phyloP scores from a whole-genome alignment of 768 basidiomycete genomes.

The Auricularia heimuer region DNA sequence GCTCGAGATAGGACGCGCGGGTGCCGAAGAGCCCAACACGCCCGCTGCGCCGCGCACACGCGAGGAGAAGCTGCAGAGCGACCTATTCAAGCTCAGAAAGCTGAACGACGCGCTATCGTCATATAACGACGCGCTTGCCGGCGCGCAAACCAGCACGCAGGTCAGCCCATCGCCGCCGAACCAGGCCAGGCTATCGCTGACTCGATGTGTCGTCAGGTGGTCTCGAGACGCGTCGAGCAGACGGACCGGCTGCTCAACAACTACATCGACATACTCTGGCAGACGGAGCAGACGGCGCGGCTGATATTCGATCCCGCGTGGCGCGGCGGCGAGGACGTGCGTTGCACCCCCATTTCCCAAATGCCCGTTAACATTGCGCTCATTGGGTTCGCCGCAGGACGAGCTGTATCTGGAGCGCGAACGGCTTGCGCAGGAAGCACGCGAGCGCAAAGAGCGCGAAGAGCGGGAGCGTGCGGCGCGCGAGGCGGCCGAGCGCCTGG shows the following conservation, averaged over 20 bases:
- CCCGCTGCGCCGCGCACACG: conserved; percentile 19
- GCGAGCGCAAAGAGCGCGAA: conserved; percentile 17
- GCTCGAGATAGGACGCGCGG: not conserved
- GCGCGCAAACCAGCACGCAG: conserved; percentile 60
- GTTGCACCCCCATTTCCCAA: conserved; percentile 14
- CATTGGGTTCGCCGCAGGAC: conserved; percentile 35
- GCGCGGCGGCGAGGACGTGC: conserved; percentile 63
- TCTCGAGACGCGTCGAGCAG: conserved; percentile 56
- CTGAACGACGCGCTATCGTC: conserved; percentile 59
- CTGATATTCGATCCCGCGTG: conserved; percentile 70
- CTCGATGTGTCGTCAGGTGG: conserved; percentile 31
- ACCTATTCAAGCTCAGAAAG: conserved; percentile 62
- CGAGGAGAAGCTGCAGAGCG: conserved; percentile 68
- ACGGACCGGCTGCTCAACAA: conserved; percentile 67
- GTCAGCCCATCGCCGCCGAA: conserved; percentile 26
- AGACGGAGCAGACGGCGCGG: conserved; percentile 57
- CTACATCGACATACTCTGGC: conserved; percentile 59
- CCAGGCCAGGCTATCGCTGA: too few relatives aligned
- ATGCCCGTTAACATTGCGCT: not conserved
- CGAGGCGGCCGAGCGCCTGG: conserved; percentile 38
- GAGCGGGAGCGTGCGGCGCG: conserved; percentile 41
- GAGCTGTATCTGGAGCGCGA: conserved; percentile 43
- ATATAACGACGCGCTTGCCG: conserved; percentile 58
- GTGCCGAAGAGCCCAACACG: not conserved
- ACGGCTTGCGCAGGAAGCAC: conserved; percentile 37